Evolutionary conservation across 768 basidiomycete genomes (phyloP).

Genomic region (Macrolepiota dolichaula): DNA sequence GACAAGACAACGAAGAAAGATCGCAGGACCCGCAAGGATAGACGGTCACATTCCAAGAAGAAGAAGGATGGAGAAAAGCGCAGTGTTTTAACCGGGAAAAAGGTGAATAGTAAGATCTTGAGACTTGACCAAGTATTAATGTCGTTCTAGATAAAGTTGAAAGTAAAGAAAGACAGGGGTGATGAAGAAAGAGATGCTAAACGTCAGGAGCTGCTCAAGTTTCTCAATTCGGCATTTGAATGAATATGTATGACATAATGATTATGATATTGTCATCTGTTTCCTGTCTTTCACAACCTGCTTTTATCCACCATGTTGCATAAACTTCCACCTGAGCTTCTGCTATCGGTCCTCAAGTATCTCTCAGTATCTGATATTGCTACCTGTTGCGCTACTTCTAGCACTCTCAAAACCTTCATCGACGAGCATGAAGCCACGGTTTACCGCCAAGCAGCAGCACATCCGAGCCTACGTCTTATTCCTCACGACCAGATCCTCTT

Average conservation of each 20-base stretch:
- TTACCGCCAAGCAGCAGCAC: conserved; percentile 54
- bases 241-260: conserved; percentile 17
- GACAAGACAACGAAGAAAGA: conserved; percentile 10
- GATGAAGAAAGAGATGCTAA: conserved; percentile 58
- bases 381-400: conserved; percentile 34
- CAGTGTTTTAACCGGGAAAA: conserved; percentile 61
- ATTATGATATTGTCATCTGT: neutral
- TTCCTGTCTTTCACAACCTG: neutral
- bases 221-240: conserved; percentile 52
- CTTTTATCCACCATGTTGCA: conserved; percentile 26
- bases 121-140: neutral
- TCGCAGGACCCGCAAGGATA: conserved; percentile 14
- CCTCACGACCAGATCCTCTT: conserved; percentile 9
- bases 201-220: conserved; percentile 47
- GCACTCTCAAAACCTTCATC: conserved; percentile 45
- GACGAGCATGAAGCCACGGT: conserved; percentile 43
- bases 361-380: conserved; percentile 45
- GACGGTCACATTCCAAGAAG: conserved; percentile 25
- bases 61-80: conserved; percentile 35
- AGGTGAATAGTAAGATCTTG: conserved; percentile 28
- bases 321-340: conserved; percentile 56
- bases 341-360: conserved; percentile 45
- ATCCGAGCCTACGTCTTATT: conserved; percentile 43
- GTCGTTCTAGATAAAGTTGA: conserved; percentile 51
- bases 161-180: conserved; percentile 55